These are phyloP conservation scores for Oryza punctata DNA, from an alignment of 176 grass and related monocot species.

Conservation along the genomic window DNA sequence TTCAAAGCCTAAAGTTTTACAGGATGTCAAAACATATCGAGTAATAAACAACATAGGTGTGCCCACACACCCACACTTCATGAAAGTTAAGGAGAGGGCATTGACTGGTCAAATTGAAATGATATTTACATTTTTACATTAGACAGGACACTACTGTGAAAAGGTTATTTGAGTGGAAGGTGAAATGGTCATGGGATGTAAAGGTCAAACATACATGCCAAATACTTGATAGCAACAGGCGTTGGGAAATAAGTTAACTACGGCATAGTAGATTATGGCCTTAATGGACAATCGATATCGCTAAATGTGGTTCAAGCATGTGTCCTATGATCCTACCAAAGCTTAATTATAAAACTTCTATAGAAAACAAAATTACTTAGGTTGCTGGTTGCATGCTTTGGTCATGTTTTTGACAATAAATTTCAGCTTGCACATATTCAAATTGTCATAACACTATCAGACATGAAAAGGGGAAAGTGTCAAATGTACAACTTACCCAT, in stretches of 20 bases:
- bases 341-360: neutral
- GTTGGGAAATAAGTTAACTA: conserved; percentile 3
- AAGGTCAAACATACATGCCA: neutral
- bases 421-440: neutral
- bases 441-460: neutral
- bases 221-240: conserved; percentile 21
- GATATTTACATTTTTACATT: conserved; percentile 19
- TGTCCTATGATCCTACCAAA: neutral
- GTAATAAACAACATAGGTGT: conserved; percentile 11
- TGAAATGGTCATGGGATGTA: neutral
- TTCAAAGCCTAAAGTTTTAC: neutral
- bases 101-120: neutral
- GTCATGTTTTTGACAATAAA: neutral
- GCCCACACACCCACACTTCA: neutral
- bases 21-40: neutral
- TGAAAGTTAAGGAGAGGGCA: neutral
- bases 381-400: neutral
- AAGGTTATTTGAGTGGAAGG: conserved; percentile 41
- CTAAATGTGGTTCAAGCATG: neutral
- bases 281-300: neutral
- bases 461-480: neutral
- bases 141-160: neutral
- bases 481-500: neutral
- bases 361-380: neutral
- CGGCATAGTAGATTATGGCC: neutral